Percentiles rank a stretch among this genome's conserved stretches.
These are phyloP conservation scores for Ceratocystis destructans DNA, from an alignment of 2,329 filamentous ascomycete species.

Conservation along the genomic window DNA sequence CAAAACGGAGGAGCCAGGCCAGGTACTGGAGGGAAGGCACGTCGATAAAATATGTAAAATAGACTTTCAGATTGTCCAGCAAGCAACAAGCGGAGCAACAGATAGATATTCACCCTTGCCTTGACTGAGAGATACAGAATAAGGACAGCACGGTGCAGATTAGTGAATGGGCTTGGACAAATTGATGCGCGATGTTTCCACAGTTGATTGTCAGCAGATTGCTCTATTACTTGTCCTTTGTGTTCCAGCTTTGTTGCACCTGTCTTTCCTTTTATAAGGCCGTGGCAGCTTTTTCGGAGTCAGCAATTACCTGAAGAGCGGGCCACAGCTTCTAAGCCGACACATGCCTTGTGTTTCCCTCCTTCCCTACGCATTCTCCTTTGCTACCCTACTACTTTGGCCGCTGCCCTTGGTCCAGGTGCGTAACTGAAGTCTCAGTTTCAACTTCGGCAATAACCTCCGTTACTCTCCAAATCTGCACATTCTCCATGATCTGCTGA, in stretches of 20 bases:
- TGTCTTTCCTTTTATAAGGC: background rate
- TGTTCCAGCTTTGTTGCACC: background rate
- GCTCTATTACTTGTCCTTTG: background rate
- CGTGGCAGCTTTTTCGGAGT: background rate
- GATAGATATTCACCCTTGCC: too few species aligned
- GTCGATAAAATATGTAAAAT: slow-evolving; percentile 5
- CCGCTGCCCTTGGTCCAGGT: background rate
- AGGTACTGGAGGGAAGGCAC: background rate
- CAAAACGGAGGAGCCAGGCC: background rate
- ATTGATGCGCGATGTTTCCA: background rate
- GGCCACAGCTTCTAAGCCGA: background rate
- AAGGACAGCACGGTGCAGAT: background rate
- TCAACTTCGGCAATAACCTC: background rate
- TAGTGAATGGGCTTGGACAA: background rate
- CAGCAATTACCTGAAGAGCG: background rate
- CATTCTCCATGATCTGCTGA: background rate
- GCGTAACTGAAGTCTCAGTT: background rate
- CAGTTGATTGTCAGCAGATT: background rate
- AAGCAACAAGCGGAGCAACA: background rate
- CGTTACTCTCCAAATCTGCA: background rate
- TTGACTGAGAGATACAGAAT: background rate
- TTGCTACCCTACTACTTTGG: too few species aligned
- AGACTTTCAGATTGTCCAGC: background rate
- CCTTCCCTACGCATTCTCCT: background rate
- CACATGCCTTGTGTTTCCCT: background rate